Evolutionary conservation across 2,329 filamentous ascomycete species (phyloP).

Genomic region (Graphium sp.): DNA sequence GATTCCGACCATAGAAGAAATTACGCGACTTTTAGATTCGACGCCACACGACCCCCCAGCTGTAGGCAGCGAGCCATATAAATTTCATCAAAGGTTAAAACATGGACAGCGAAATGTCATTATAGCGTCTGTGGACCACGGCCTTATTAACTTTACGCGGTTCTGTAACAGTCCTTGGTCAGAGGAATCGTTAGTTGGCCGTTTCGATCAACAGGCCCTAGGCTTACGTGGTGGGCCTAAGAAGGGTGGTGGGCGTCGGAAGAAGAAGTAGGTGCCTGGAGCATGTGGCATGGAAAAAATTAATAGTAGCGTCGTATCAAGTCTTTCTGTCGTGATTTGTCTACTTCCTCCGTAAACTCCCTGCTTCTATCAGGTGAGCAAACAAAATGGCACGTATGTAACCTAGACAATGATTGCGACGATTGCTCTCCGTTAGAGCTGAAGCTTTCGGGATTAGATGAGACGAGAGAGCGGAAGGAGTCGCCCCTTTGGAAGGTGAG

Average conservation of each 20-base stretch:
- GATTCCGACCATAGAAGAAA: constrained; percentile 57
- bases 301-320: too few species aligned
- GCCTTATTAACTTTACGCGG: constrained; percentile 74
- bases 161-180: constrained; percentile 69
- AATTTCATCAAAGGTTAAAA: constrained; percentile 62
- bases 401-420: too few species aligned
- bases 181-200: constrained; percentile 53
- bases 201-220: constrained; percentile 18
- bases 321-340: too few species aligned
- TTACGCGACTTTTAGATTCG: constrained; percentile 54
- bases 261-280: not conserved
- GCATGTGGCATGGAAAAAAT: not conserved
- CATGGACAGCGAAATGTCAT: constrained; percentile 74
- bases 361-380: too few species aligned
- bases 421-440: too few species aligned
- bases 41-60: constrained; percentile 52
- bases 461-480: too few species aligned
- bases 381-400: too few species aligned
- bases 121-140: constrained; percentile 77
- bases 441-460: too few species aligned
- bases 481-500: too few species aligned
- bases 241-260: constrained; percentile 3
- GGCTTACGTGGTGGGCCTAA: constrained; percentile 16
- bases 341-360: too few species aligned
- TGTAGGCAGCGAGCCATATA: constrained; percentile 12